These are phyloP conservation scores for Wickerhamiella pararugosa DNA, from an alignment of 1,139 yeast genomes.

Conservation along the genomic window DNA sequence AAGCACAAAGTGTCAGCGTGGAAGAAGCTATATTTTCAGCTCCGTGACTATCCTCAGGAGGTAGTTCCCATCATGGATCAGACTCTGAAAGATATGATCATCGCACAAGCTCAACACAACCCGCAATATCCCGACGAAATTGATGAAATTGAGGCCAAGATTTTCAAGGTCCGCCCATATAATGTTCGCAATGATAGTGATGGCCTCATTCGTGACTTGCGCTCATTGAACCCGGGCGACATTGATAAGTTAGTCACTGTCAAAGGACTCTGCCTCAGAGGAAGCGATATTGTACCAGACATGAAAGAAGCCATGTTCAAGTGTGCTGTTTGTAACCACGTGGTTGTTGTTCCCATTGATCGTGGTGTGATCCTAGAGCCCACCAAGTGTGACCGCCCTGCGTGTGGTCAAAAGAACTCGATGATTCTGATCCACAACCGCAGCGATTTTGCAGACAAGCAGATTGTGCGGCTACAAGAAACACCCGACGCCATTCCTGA, in stretches of 20 bases:
- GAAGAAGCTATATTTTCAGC: slow-evolving; percentile 64
- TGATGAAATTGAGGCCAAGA: slow-evolving; percentile 62
- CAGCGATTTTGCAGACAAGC: slow-evolving; percentile 87
- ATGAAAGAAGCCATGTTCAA: slow-evolving; percentile 96
- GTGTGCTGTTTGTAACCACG: slow-evolving; percentile 90
- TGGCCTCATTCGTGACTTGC: slow-evolving; percentile 62
- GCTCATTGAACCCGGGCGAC: slow-evolving; percentile 90
- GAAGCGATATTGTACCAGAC: slow-evolving; percentile 90
- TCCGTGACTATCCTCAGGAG: slow-evolving; percentile 90
- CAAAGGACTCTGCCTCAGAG: slow-evolving; percentile 78
- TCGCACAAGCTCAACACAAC: slow-evolving; percentile 52
- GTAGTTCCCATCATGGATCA: slow-evolving; percentile 97
- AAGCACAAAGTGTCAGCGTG: slow-evolving; percentile 35
- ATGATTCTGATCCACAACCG: slow-evolving; percentile 88
- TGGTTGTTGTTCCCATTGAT: slow-evolving; percentile 82
- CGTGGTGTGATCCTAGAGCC: slow-evolving; percentile 93
- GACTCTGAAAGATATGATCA: slow-evolving; percentile 79
- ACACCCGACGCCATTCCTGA: slow-evolving; percentile 98
- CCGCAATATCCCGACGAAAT: slow-evolving; percentile 24
- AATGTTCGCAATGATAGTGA: slow-evolving; percentile 5
- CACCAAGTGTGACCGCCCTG: slow-evolving; percentile 74
- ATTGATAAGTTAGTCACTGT: slow-evolving; percentile 85
- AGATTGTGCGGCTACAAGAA: slow-evolving; percentile 84
- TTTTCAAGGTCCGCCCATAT: slow-evolving; percentile 80
- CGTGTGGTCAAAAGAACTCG: slow-evolving; percentile 72